Percentiles rank a stretch among this genome's conserved stretches.
Conservation (phyloP, 169 alveolate genomes). For the Cryptosporidium bovis region DNA sequence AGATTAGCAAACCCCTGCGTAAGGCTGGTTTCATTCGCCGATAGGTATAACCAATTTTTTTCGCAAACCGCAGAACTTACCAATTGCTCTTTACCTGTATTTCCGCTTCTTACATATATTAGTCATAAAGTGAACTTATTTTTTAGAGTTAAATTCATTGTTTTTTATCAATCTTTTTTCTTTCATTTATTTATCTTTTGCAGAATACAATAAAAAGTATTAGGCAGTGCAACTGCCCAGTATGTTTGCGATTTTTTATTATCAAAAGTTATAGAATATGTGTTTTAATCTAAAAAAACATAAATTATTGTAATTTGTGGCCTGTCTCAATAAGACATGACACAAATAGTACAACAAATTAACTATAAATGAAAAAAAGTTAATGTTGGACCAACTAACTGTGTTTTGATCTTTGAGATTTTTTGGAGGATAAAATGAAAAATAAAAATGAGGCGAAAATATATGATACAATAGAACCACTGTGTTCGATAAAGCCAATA, state of each 20-base stretch:
- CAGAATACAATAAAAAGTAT: not conserved
- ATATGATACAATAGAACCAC: not conserved
- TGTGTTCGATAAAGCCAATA: conserved; percentile 55
- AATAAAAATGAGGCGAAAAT: not conserved
- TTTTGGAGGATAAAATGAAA: conserved; percentile 28
- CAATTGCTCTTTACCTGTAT: too few species aligned
- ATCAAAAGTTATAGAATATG: too few species aligned
- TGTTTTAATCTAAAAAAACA: too few species aligned
- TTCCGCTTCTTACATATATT: not conserved
- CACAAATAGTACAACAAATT: not conserved
- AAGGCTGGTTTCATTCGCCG: conserved; percentile 77
- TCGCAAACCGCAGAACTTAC: too few species aligned
- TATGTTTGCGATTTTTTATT: too few species aligned
- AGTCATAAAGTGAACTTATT: not conserved
- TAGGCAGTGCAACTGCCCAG: too few species aligned
- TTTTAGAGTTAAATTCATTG: not conserved
- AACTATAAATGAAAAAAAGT: too few species aligned
- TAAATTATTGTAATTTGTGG: too few species aligned
- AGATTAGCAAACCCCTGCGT: conserved; percentile 77
- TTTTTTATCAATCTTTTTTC: not conserved
- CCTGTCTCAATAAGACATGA: conserved; percentile 63
- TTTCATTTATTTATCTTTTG: not conserved
- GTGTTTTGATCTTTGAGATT: not conserved
- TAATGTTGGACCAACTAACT: too few species aligned
- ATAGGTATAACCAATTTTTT: conserved; percentile 74